A percentile compares a stretch with the other conserved stretches of the same genome.
Conservation (phyloP, 2,329 filamentous ascomycete genomes). For the Penicillium expansum region DNA sequence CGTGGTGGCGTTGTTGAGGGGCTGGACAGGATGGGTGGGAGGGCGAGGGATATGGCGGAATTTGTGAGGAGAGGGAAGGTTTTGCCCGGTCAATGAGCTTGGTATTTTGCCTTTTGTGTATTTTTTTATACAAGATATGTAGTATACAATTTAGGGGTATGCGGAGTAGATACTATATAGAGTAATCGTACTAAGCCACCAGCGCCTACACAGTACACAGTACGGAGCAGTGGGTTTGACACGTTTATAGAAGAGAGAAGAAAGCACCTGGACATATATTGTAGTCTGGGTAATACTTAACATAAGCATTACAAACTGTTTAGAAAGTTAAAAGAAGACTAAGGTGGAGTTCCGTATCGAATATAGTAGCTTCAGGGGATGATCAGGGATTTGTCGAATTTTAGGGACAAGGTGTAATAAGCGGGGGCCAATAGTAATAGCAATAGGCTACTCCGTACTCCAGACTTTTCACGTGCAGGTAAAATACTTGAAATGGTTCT, state of each 20-base stretch:
- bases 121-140: background rate
- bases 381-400: conserved; percentile 1
- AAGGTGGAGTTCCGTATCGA: conserved; percentile 11
- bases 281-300: too few relatives aligned
- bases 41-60: conserved; percentile 17
- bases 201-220: too few relatives aligned
- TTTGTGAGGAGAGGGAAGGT: conserved; percentile 13
- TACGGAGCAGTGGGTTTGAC: too few relatives aligned
- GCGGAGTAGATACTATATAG: background rate
- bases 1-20: conserved; percentile 20
- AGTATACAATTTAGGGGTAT: too few relatives aligned
- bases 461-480: background rate
- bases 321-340: background rate
- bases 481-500: background rate
- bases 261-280: too few relatives aligned
- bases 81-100: background rate
- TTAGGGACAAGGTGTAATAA: background rate
- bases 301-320: too few relatives aligned
- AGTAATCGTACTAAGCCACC: background rate
- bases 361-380: conserved; percentile 9
- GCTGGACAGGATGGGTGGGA: conserved; percentile 7
- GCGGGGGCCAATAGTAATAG: background rate
- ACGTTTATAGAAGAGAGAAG: too few relatives aligned
- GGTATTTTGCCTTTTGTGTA: background rate
- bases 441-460: background rate